phyloP scores from a whole-genome alignment of 352 stramenopile species.

The Thalassiosira mediterranea region DNA sequence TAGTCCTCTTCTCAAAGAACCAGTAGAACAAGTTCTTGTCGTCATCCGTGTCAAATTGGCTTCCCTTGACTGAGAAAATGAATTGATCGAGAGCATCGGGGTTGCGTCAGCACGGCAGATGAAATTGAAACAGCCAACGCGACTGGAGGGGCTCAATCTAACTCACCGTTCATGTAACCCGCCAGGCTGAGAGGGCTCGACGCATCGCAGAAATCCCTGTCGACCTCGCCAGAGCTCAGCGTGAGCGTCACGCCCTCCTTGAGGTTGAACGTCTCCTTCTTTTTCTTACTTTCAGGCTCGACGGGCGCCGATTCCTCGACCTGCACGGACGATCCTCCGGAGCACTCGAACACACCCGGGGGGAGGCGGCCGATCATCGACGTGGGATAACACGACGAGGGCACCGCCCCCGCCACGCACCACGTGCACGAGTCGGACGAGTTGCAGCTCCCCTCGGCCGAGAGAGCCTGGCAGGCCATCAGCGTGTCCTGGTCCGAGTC shows the following conservation, averaged over 20 bases:
- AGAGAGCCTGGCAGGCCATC: neutral
- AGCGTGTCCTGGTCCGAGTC: neutral
- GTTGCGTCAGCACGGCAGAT: too few species aligned
- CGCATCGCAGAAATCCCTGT: constrained; percentile 55
- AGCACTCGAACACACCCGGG: neutral
- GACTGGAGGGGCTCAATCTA: too few species aligned
- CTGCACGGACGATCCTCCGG: too few species aligned
- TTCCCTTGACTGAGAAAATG: constrained; percentile 51
- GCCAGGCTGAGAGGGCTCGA: constrained; percentile 39
- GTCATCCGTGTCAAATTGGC: constrained; percentile 55
- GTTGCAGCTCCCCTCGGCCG: neutral
- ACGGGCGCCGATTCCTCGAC: too few species aligned
- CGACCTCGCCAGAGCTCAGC: constrained; percentile 27
- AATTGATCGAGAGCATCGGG: too few species aligned
- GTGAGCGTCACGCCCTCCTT: constrained; percentile 34
- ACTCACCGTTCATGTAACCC: constrained; percentile 60
- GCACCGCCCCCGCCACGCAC: neutral
- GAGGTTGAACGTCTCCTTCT: constrained; percentile 42
- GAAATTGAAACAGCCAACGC: too few species aligned
- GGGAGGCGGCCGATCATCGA: neutral
- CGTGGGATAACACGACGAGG: constrained; percentile 2
- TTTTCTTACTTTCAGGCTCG: too few species aligned
- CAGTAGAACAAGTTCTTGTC: constrained; percentile 96
- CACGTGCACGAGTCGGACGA: neutral
- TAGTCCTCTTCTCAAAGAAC: constrained; percentile 90